Evolutionary conservation across 768 basidiomycete genomes (phyloP), one percentile per base, ranked within the genome.

Genomic region (Fistulinella prunicolor): DNA sequence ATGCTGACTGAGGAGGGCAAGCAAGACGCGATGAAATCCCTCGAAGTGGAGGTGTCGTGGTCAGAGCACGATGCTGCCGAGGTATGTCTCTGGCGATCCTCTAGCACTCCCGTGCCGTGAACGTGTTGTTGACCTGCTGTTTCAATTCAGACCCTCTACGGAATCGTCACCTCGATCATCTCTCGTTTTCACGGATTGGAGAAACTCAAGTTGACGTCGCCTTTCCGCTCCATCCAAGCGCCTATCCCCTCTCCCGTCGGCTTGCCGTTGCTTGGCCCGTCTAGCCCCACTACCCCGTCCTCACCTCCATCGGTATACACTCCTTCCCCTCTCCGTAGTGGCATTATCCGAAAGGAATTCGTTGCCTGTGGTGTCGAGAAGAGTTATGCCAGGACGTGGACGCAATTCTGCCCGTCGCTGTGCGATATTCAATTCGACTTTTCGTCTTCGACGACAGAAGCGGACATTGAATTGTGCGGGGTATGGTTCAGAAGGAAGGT

Each of bases 41-140:
- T 66, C 13, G 64, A 66, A 28, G 54, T 66, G 4, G 65, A 66
- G 20, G 64, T 64, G 5, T 42, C 24, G 28, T 66, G 65, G 65
- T 54, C 49, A 40, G 57, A 56, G 28, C 40, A 55, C 6, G 64
- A 68, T 20, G 59, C 64, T 40, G 54, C 66, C 17, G 64, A 66
- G 50, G 65, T 66, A 42, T 21, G 53, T 49, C 3, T 12, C 3
- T 45, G 14, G 4, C 4, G 17, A 37, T 5, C 9, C 3, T 12
- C 3, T 45, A 12, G 4, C 4, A 20, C 38, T 5, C 9, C 12
- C 28, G 17, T 30, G 20, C 37, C 10, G 14, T 39, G 6, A 6
- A 12, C 28, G 28, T 28, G 28, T 28, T 36, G 22, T 9, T 19
- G 3, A 41, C 13, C 13, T 35, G 21, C 8, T 22, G 13, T 6